A percentile compares a stretch with the other conserved stretches of the same genome.
Conservation (phyloP, 2,329 filamentous ascomycete species). For the Calycina herbarum region DNA sequence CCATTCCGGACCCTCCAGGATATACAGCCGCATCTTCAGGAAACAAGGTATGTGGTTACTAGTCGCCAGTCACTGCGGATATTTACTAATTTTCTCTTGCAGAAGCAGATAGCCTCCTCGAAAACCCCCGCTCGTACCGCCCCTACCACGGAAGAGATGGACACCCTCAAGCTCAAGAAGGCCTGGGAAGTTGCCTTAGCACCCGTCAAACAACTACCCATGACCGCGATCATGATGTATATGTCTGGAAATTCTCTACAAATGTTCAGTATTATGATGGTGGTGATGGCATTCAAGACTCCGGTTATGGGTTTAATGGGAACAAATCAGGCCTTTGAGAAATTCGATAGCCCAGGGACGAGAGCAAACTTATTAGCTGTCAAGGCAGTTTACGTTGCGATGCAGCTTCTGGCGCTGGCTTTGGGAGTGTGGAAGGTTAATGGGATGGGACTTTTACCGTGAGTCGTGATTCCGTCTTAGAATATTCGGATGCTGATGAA, state of each 20-base stretch:
- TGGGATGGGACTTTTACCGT: conserved; percentile 92
- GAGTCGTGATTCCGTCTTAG: conserved; percentile 43
- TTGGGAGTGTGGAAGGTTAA: conserved; percentile 97
- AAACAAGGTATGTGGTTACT: conserved; percentile 54
- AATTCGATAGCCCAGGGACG: conserved; percentile 83
- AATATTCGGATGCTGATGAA: conserved; percentile 33
- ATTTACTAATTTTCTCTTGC: conserved; percentile 22
- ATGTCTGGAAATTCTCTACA: conserved; percentile 98
- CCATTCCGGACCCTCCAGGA: conserved; percentile 82
- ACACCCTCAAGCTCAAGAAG: conserved; percentile 95
- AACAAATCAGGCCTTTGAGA: conserved; percentile 85
- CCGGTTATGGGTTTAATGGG: conserved; percentile 80
- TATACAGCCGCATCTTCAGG: conserved; percentile 57
- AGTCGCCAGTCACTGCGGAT: conserved; percentile 10
- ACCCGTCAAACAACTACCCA: conserved; percentile 89
- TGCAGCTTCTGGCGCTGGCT: conserved; percentile 80
- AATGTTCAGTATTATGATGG: conserved; percentile 99
- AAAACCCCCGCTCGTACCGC: conserved; percentile 56
- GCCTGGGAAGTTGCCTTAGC: conserved; percentile 96
- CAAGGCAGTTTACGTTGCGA: conserved; percentile 83
- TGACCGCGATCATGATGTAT: conserved; percentile 99
- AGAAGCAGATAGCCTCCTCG: conserved; percentile 43
- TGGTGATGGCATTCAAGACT: conserved; percentile 98
- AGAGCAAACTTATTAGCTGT: conserved; percentile 72
- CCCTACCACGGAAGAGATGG: conserved; percentile 81